These are phyloP conservation scores for Heracleum sosnowskyi DNA, from an alignment of 129 eudicot genomes.

Conservation along the genomic window DNA sequence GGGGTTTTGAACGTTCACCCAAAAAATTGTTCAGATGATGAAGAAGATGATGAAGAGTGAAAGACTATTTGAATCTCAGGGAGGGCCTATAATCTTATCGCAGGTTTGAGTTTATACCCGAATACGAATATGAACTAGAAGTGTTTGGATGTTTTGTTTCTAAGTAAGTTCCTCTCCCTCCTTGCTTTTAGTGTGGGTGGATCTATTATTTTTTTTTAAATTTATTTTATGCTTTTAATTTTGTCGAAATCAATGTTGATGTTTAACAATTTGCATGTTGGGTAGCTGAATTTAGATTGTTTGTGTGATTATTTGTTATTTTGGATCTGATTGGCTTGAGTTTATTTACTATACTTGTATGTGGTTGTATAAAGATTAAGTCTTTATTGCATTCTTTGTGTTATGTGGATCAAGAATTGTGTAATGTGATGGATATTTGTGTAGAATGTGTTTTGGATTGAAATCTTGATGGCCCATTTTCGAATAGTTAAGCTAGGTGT, in stretches of 20 bases:
- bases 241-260: background rate
- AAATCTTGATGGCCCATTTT: conserved; percentile 4
- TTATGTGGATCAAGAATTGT: background rate
- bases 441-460: background rate
- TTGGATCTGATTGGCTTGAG: background rate
- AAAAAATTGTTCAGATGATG: no score
- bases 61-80: no score
- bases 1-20: no score
- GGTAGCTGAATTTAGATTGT: background rate
- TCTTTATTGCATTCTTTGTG: background rate
- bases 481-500: background rate
- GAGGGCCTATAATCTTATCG: no score
- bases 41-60: no score
- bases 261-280: background rate
- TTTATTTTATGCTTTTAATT: background rate
- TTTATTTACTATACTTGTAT: background rate
- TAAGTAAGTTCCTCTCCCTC: background rate
- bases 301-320: background rate
- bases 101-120: no score
- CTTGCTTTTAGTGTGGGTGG: background rate
- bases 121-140: no score
- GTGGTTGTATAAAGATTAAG: background rate
- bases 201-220: no score
- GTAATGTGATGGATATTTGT: background rate
- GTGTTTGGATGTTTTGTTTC: no score